Conservation (phyloP, 2,329 filamentous ascomycete species). For the Talaromyces sp. region DNA sequence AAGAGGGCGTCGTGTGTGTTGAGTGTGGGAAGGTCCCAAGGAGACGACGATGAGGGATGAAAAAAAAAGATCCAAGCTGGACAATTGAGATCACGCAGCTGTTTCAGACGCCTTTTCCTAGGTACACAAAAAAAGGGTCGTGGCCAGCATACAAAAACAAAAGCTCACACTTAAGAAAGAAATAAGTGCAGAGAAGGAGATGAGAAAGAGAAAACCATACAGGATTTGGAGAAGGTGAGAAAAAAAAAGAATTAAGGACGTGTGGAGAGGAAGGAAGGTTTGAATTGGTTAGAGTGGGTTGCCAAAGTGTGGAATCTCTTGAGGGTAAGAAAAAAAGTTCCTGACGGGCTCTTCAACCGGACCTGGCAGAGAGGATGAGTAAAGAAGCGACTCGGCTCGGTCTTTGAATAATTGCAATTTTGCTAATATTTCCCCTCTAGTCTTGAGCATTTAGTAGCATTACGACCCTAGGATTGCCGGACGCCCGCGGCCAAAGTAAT, state of each 20-base stretch:
- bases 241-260: slow-evolving; percentile 1
- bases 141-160: slow-evolving; percentile 8
- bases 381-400: slow-evolving; percentile 5
- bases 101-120: slow-evolving; percentile 1
- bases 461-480: slow-evolving; percentile 22
- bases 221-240: slow-evolving; percentile 1
- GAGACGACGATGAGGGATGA: slow-evolving; percentile 11
- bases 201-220: slow-evolving; percentile 19
- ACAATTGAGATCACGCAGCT: slow-evolving; percentile 11
- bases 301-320: slow-evolving; percentile 20
- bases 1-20: neutral
- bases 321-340: slow-evolving; percentile 20
- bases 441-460: neutral
- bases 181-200: slow-evolving; percentile 21
- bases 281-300: slow-evolving; percentile 3
- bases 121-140: neutral
- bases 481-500: slow-evolving; percentile 21
- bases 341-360: neutral
- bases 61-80: slow-evolving; percentile 6
- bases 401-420: slow-evolving; percentile 11
- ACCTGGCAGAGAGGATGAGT: neutral
- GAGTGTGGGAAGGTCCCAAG: neutral
- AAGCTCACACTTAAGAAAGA: slow-evolving; percentile 18
- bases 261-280: slow-evolving; percentile 10
- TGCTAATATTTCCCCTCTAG: neutral